These are phyloP conservation scores for Takashimella tepidaria DNA, from an alignment of 1,284 basidiomycete genomes.

Conservation along the genomic window DNA sequence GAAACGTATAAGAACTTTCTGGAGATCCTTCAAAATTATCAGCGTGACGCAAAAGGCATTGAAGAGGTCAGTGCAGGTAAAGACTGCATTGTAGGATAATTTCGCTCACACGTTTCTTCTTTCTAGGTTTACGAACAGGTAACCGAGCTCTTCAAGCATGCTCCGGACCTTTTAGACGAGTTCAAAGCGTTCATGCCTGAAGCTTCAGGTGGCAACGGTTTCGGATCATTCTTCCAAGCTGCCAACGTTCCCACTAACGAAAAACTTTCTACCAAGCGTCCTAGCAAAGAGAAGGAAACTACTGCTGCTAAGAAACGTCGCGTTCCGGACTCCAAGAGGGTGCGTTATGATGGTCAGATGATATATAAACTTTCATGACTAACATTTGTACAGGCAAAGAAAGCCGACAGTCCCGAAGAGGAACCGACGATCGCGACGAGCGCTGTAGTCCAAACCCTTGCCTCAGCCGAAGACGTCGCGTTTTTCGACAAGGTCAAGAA, in stretches of 20 bases:
- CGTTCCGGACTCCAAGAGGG: constrained; percentile 49
- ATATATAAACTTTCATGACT: constrained; percentile 7
- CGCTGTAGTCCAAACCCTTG: constrained; percentile 47
- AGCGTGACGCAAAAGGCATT: constrained; percentile 84
- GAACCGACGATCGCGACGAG: constrained; percentile 18
- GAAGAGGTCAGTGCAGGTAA: constrained; percentile 64
- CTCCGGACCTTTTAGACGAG: constrained; percentile 86
- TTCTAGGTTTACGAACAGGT: constrained; percentile 84
- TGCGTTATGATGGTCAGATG: constrained; percentile 9
- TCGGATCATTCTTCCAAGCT: constrained; percentile 34
- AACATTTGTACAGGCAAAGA: constrained; percentile 20
- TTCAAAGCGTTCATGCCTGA: constrained; percentile 95
- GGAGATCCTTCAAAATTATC: constrained; percentile 95
- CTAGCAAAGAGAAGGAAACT: constrained; percentile 30
- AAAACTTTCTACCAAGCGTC: constrained; percentile 3
- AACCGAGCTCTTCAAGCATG: constrained; percentile 83
- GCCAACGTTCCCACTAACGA: constrained; percentile 15
- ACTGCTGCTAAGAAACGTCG: constrained; percentile 38
- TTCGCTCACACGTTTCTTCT: too few species aligned
- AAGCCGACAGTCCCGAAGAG: constrained; percentile 41
- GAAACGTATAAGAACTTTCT: constrained; percentile 98
- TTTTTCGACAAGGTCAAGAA: constrained; percentile 94
- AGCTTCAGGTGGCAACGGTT: constrained; percentile 39
- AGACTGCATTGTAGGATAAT: constrained; percentile 4
- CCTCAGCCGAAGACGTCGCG: constrained; percentile 74